Conservation (phyloP, 163 green algal species). For the Chlorella variabilis region DNA sequence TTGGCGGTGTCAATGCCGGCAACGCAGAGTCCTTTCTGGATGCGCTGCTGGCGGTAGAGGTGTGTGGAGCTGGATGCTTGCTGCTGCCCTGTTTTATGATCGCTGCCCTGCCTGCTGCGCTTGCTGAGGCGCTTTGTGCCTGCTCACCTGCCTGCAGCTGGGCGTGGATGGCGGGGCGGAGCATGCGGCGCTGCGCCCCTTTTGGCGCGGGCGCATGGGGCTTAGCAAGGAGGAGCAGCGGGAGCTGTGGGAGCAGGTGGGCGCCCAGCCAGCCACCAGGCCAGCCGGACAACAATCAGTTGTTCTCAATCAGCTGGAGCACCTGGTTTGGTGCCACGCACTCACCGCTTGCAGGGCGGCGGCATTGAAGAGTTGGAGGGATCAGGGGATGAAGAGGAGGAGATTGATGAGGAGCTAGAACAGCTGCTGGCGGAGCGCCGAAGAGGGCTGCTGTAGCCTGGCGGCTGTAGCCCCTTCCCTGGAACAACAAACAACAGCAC, state of each 20-base stretch:
- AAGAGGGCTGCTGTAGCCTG: neutral
- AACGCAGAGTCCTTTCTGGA: conserved; percentile 51
- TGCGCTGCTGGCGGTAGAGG: conserved; percentile 37
- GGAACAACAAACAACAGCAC: no score
- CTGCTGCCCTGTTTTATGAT: neutral
- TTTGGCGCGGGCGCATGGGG: conserved; percentile 48
- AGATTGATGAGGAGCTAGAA: neutral
- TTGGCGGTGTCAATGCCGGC: conserved; percentile 51
- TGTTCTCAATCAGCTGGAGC: no score
- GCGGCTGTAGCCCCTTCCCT: no score
- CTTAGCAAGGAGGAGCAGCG: conserved; percentile 44
- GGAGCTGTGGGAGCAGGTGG: conserved; percentile 11
- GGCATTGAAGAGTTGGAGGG: neutral
- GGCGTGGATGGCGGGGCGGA: conserved; percentile 46
- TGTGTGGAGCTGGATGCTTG: neutral
- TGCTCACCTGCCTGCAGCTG: conserved; percentile 16
- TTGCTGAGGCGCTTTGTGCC: neutral
- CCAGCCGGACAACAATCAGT: no score
- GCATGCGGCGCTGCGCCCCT: conserved; percentile 37
- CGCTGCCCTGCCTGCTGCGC: no score
- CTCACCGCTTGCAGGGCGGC: neutral
- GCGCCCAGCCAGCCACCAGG: neutral
- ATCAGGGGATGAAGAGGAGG: neutral
- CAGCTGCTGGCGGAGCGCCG: neutral
- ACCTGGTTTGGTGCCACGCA: no score